These are phyloP conservation scores for Penicillium crustosum DNA, from an alignment of 2,329 filamentous ascomycete species.

Conservation along the genomic window DNA sequence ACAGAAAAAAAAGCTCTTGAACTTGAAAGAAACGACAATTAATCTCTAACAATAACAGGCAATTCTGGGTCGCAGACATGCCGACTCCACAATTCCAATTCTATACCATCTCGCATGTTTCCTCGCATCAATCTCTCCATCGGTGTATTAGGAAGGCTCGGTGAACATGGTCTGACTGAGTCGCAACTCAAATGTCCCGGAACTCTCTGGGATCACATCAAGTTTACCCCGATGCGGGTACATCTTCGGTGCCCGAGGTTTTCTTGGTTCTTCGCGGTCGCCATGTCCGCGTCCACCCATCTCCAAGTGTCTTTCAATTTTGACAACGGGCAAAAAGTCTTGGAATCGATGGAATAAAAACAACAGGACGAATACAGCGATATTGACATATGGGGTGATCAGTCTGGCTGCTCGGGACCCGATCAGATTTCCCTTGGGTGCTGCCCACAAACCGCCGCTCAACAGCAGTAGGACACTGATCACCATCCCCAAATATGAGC, in stretches of 20 bases:
- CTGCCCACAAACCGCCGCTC: conserved; percentile 71
- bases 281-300: background rate
- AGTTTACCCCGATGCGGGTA: background rate
- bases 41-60: background rate
- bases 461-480: conserved; percentile 59
- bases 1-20: background rate
- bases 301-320: background rate
- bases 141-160: background rate
- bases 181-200: conserved; percentile 3
- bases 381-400: conserved; percentile 62
- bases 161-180: background rate
- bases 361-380: conserved; percentile 58
- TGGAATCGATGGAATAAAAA: conserved; percentile 53
- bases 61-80: background rate
- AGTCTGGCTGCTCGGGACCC: conserved; percentile 58
- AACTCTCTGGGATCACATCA: background rate
- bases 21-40: background rate
- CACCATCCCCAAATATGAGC: conserved; percentile 61
- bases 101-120: background rate
- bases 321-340: conserved; percentile 19
- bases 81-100: background rate
- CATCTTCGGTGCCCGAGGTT: background rate
- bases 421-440: conserved; percentile 57
- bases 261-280: background rate
- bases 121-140: background rate